These are phyloP conservation scores for Blumeria graminis DNA, from an alignment of 2,329 filamentous ascomycete genomes.

Conservation along the genomic window DNA sequence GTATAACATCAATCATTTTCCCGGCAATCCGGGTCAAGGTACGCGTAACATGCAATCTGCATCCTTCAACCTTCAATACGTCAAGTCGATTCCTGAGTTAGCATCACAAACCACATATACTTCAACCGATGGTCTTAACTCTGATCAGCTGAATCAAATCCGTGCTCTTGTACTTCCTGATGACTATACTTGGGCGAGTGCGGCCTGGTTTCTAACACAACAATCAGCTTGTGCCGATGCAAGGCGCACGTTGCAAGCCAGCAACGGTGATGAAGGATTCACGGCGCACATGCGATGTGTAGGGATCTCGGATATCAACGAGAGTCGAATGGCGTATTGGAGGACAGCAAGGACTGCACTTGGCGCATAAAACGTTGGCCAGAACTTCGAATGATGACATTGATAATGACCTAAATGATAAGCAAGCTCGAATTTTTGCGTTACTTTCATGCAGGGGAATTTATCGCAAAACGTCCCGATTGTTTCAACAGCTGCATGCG, in stretches of 20 bases:
- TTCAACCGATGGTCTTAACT: constrained; percentile 11
- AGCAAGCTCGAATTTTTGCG: too few species aligned
- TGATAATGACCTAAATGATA: too few species aligned
- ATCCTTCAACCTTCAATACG: constrained; percentile 29
- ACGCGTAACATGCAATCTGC: constrained; percentile 41
- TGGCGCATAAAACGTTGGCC: constrained; percentile 4
- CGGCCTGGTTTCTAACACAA: constrained; percentile 33
- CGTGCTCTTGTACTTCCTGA: constrained; percentile 25
- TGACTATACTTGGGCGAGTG: constrained; percentile 29
- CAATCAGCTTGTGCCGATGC: constrained; percentile 24
- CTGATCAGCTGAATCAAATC: constrained; percentile 19
- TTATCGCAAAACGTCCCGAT: too few species aligned
- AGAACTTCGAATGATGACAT: too few species aligned
- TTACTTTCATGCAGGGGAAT: too few species aligned
- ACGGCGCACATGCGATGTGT: constrained; percentile 30
- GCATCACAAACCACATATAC: constrained; percentile 14
- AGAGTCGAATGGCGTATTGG: constrained; percentile 25
- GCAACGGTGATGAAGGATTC: constrained; percentile 24
- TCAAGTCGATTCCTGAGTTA: constrained; percentile 21
- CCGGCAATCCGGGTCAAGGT: constrained; percentile 29
- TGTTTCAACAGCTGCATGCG: too few species aligned
- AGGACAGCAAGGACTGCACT: constrained; percentile 20
- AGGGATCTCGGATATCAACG: constrained; percentile 20
- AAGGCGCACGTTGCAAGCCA: constrained; percentile 18
- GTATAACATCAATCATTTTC: constrained; percentile 33